Evolutionary conservation across 495 filamentous ascomycete genomes (phyloP).

Genomic region (Trichoderma reesei): DNA sequence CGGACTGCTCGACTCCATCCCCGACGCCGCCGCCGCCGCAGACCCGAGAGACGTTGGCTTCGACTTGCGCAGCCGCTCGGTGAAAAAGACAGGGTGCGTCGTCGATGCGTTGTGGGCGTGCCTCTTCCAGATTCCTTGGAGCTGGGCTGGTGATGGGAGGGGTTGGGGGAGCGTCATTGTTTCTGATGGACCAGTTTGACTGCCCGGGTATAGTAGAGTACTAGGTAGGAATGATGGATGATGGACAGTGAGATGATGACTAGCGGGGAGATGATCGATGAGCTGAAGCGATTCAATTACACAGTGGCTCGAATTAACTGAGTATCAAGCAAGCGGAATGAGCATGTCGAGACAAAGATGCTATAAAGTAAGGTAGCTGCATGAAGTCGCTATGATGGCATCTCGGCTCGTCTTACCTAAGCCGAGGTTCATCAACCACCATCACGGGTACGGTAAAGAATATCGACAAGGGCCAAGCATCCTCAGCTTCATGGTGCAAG

Average conservation of each 20-base stretch:
- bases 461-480: not conserved
- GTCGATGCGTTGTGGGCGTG: constrained; percentile 29
- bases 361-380: not conserved
- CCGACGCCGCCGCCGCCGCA: constrained; percentile 11
- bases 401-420: not conserved
- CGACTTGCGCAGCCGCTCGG: constrained; percentile 37
- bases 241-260: too few species aligned
- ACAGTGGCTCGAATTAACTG: too few species aligned
- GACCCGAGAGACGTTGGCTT: constrained; percentile 15
- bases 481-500: not conserved
- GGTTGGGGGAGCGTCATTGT: not conserved
- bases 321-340: not conserved
- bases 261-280: not conserved
- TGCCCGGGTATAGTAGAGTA: too few species aligned
- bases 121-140: not conserved
- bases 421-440: not conserved
- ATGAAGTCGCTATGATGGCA: constrained; percentile 11
- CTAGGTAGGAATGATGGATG: too few species aligned
- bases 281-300: not conserved
- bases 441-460: not conserved
- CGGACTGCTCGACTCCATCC: constrained; percentile 23
- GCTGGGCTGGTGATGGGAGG: not conserved
- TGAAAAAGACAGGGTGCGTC: constrained; percentile 52
- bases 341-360: not conserved
- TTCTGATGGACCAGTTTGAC: too few species aligned